Evolutionary conservation across 163 green algal genomes (phyloP), one percentile per base, ranked within the genome.

Genomic region (Coccomyxa subellipsoidea): DNA sequence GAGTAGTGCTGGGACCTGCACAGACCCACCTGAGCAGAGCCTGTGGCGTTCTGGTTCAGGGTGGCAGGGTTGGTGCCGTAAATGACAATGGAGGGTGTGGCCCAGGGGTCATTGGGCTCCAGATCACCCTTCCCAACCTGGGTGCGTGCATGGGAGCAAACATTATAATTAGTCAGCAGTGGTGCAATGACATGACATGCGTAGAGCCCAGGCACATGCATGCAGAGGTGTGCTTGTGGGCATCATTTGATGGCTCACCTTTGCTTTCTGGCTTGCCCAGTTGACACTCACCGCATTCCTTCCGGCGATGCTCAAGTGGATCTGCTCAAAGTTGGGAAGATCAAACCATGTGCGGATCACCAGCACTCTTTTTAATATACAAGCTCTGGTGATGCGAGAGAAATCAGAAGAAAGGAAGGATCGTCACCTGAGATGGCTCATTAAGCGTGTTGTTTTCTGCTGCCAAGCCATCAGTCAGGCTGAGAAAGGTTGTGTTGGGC

Each of bases 231-330:
- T n/a, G n/a, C n/a, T n/a, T 4, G 4, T 76, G 2, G 12, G 23
- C 12, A 76, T 2, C 21, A 12, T 76, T 23, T 76, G 69, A 39
- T 23, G n/a, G 72, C 77, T 25, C 76, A 83, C 82, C 77, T 80
- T 80, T 69, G 38, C 59, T 76, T 38, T 21, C 4, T 72, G 69
- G 39, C 71, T 86, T 21, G 83, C 83, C 83, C 83, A 86, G 38
- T 76, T 81, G 71, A 86, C 73, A 76, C 69, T 78, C 12, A 86
- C 23, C 32, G 83, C 71, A 69, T 84, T 84, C 5, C 29, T 21
- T 27, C 78, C 83, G 31, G 71, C 78, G 69, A 75, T 40, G 23
- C 39, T 78, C 31, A 86, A 38, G 38, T 86, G 83, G 36, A 86
- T 70, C 82, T 86, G 82, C 34, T 34, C 69, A 76, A n/a, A n/a